Conservation (phyloP, 2,329 filamentous ascomycete genomes). For the Paradendryphiella salina region DNA sequence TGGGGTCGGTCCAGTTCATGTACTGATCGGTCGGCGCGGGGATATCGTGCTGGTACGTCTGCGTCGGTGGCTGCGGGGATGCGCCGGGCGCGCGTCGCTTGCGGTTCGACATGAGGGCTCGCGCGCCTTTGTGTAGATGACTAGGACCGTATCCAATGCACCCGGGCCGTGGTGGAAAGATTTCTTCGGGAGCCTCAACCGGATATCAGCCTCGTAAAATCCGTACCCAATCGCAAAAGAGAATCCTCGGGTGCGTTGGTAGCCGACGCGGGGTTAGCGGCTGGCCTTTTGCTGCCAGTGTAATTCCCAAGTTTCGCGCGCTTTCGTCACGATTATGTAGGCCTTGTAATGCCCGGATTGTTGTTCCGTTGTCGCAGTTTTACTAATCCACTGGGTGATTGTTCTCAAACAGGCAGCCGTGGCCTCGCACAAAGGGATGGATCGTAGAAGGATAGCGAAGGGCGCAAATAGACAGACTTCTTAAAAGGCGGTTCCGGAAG, state of each 20-base stretch:
- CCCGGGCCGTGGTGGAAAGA: not conserved
- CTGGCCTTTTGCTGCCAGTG: too few relatives aligned
- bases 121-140: constrained; percentile 1
- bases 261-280: too few relatives aligned
- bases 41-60: constrained; percentile 52
- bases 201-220: constrained; percentile 7
- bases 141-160: constrained; percentile 7
- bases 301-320: not conserved
- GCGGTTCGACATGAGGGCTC: constrained; percentile 49
- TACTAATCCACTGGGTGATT: constrained; percentile 17
- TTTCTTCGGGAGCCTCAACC: constrained; percentile 4
- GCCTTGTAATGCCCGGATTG: constrained; percentile 11
- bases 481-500: constrained; percentile 6
- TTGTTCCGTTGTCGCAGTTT: constrained; percentile 21
- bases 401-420: constrained; percentile 18
- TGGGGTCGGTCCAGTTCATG: constrained; percentile 43
- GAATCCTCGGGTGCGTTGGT: too few relatives aligned
- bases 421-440: constrained; percentile 18
- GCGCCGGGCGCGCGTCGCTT: constrained; percentile 77
- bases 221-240: constrained; percentile 2
- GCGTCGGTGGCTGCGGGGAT: constrained; percentile 64
- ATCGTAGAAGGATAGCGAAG: not conserved
- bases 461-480: constrained; percentile 4
- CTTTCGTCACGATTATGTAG: constrained; percentile 18
- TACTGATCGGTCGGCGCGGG: constrained; percentile 45